Evolutionary conservation across 805 yeast genomes (phyloP), one percentile per base, ranked within the genome.

Genomic region (Wickerhamiella sorbophila): DNA sequence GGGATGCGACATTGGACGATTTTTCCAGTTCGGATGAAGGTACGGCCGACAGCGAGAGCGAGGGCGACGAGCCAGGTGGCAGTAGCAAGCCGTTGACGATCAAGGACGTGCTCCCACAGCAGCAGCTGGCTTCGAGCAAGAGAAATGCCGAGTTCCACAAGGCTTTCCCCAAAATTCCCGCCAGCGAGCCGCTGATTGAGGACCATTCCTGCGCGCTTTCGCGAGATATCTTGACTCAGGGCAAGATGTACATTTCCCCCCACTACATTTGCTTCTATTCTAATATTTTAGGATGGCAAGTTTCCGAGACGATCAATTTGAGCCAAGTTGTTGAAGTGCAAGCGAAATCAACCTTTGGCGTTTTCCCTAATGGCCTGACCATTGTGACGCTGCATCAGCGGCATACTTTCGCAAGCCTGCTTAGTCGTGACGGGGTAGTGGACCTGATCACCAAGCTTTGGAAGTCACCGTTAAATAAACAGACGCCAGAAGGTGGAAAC

Each of bases 151-250:
- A 83, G 31, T 91, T 85, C 58, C 96, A 86, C 60, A 70, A 66
- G 32, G 51, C 79, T 2, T 91, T 88, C 65, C 68, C 75, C 43
- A 67, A 76, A 6, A 63, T 85, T 2, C 81, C 87, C 2, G 62
- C 63, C 19, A 70, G 74, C 36, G 96, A 88, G 53, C 65, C 79
- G 39, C 62, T 88, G 14, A 57, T 88, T 29, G 95, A 85, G 53
- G 96, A 86, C 52, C 87, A 80, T 53, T 74, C 84, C 21, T 91
- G 97, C 65, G 95, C 96, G 0, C 62, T 88, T 42, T 79, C 87
- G 48, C 67, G 85, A 46, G 97, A 88, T 48, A 83, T 86, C 38
- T 65, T 88, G 26, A 62, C 85, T 8, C 96, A 91, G 55, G 98
- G 98, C 3, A 67, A 94, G 39, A 52, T 91, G 21, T 91, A 83